Conservation (phyloP, 805 yeast genomes). For the Metschnikowia lochheadii region DNA sequence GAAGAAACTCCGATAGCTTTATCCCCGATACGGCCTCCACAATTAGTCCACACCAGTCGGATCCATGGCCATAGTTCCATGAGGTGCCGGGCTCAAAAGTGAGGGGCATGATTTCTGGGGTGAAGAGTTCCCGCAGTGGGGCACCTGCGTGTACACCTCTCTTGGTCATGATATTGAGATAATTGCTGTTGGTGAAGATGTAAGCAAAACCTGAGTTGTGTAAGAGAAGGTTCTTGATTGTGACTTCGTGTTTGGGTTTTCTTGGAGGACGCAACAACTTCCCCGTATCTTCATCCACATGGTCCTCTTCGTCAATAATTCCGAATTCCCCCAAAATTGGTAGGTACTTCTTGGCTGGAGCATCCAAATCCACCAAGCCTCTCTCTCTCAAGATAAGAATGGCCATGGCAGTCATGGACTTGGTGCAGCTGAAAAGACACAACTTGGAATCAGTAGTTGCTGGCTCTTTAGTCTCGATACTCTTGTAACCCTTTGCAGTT, state of each 20-base stretch:
- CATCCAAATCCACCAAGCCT: constrained; percentile 31
- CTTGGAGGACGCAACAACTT: constrained; percentile 7
- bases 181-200: constrained; percentile 29
- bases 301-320: constrained; percentile 11
- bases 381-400: constrained; percentile 31
- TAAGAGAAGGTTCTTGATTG: constrained; percentile 15
- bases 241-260: constrained; percentile 12
- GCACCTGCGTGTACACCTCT: constrained; percentile 18
- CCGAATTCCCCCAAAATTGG: constrained; percentile 27
- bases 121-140: constrained; percentile 25
- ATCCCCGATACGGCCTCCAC: constrained; percentile 32
- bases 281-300: constrained; percentile 15
- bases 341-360: constrained; percentile 28
- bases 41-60: constrained; percentile 38
- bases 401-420: constrained; percentile 28
- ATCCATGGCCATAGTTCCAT: constrained; percentile 36
- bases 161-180: constrained; percentile 20
- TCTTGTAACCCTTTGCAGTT: constrained; percentile 12
- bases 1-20: constrained; percentile 29
- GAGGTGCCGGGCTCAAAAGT: constrained; percentile 36
- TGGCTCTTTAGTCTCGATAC: constrained; percentile 9
- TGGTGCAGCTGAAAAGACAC: constrained; percentile 17
- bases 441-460: constrained; percentile 9
- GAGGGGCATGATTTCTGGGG: constrained; percentile 21
- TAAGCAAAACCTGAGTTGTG: constrained; percentile 31